Conservation (phyloP, 176 grass and related monocot species). For the Musa beccarii region DNA sequence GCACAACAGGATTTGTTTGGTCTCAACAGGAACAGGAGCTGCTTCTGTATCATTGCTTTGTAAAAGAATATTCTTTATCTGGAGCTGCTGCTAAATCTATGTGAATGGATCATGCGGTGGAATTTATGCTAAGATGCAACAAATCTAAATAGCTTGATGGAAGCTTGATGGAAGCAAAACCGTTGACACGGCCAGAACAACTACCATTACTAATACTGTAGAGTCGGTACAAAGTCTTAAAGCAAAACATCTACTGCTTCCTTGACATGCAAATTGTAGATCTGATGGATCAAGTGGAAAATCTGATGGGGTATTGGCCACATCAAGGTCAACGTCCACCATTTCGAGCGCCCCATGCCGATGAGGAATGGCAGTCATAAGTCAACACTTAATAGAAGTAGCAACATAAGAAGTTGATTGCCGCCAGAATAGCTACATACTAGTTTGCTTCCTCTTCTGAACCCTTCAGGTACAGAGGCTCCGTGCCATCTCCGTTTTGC, state of each 20-base stretch:
- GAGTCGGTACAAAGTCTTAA: neutral
- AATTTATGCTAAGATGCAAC: too few relatives aligned
- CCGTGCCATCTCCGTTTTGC: conserved; percentile 49
- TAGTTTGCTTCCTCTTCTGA: conserved; percentile 58
- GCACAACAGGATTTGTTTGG: too few relatives aligned
- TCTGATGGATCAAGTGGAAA: too few relatives aligned
- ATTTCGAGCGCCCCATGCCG: neutral
- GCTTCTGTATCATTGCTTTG: too few relatives aligned
- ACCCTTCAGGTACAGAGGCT: conserved; percentile 61
- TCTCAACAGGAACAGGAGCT: too few relatives aligned
- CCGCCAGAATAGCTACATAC: neutral
- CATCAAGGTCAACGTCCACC: neutral
- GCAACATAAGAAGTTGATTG: neutral
- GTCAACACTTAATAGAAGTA: neutral
- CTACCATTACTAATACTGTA: neutral
- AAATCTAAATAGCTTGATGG: too few relatives aligned
- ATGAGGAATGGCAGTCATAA: neutral
- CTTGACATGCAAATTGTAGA: neutral
- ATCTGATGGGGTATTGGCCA: too few relatives aligned
- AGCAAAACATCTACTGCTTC: neutral
- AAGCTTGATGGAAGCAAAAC: too few relatives aligned
- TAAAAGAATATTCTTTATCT: too few relatives aligned
- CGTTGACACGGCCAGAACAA: too few relatives aligned
- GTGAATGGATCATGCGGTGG: too few relatives aligned
- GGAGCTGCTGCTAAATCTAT: too few relatives aligned